These are phyloP conservation scores for Coemansia javaensis DNA, from an alignment of 192 early-diverging fungal genomes.

Conservation along the genomic window DNA sequence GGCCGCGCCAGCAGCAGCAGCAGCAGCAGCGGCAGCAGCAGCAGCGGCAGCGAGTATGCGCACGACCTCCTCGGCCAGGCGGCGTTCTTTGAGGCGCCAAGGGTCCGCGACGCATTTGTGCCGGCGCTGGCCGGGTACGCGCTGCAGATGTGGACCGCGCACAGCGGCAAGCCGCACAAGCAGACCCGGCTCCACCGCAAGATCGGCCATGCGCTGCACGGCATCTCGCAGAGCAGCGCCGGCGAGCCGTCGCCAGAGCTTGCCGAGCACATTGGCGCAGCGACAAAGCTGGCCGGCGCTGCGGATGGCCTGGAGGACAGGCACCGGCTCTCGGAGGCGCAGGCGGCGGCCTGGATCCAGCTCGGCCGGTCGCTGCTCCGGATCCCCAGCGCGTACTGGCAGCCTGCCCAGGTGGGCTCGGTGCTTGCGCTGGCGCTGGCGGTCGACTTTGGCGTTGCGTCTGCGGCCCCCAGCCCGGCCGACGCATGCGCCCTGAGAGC, in stretches of 20 bases:
- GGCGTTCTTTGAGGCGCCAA: slow-evolving; percentile 22
- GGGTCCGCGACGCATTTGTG: slow-evolving; percentile 16
- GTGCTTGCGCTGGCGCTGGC: slow-evolving; percentile 24
- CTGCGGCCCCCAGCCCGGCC: background rate
- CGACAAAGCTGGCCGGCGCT: background rate
- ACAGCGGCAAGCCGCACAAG: slow-evolving; percentile 2
- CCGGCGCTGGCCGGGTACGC: slow-evolving; percentile 13
- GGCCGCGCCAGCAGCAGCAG: too few relatives aligned
- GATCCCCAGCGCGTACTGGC: slow-evolving; percentile 32
- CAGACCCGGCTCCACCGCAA: background rate
- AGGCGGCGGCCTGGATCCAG: slow-evolving; percentile 13
- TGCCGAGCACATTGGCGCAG: too few relatives aligned
- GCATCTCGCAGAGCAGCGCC: background rate
- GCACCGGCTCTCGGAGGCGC: slow-evolving; percentile 1
- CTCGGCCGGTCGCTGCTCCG: slow-evolving; percentile 21
- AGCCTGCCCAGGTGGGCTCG: slow-evolving; percentile 3
- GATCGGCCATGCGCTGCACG: background rate
- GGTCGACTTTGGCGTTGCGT: slow-evolving; percentile 18
- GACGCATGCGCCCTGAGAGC: slow-evolving; percentile 8
- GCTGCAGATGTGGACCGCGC: slow-evolving; percentile 3
- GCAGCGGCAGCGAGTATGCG: background rate
- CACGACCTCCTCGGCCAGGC: slow-evolving; percentile 22
- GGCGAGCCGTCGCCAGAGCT: too few relatives aligned
- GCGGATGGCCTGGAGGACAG: background rate
- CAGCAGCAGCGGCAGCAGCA: too few relatives aligned